Evolutionary conservation across 2,329 filamentous ascomycete genomes (phyloP).

Genomic region (Epichloe aotearoae): DNA sequence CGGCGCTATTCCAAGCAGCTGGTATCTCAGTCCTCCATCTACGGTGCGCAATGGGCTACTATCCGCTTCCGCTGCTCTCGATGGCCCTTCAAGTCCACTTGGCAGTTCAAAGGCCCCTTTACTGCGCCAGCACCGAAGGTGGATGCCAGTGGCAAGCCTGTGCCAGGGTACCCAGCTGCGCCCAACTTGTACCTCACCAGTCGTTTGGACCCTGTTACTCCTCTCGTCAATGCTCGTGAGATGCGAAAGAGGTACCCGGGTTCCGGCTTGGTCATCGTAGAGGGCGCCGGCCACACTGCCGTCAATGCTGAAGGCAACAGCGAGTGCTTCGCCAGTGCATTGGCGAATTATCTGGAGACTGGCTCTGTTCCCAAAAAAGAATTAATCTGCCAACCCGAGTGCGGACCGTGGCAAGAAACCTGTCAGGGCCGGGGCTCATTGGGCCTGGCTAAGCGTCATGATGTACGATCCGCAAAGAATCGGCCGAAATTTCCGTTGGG

Average conservation of each 20-base stretch:
- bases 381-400: constrained; percentile 5
- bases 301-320: constrained; percentile 7
- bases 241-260: constrained; percentile 16
- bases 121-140: constrained; percentile 7
- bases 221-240: constrained; percentile 19
- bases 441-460: not conserved
- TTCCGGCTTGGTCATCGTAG: constrained; percentile 17
- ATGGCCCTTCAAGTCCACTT: constrained; percentile 20
- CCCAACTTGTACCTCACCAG: constrained; percentile 24
- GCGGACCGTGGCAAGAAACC: constrained; percentile 9
- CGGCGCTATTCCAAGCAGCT: constrained; percentile 10
- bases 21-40: constrained; percentile 12
- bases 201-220: constrained; percentile 30
- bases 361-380: constrained; percentile 15
- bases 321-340: constrained; percentile 9
- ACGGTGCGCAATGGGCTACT: constrained; percentile 15
- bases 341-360: constrained; percentile 17
- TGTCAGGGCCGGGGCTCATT: not conserved
- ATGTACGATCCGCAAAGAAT: not conserved
- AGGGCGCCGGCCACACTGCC: constrained; percentile 17
- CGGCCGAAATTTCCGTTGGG: not conserved
- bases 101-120: constrained; percentile 18
- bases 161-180: constrained; percentile 8
- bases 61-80: constrained; percentile 19
- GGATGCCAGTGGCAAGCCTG: not conserved